These are phyloP conservation scores for Chytriomyces sp. DNA, from an alignment of 192 early-diverging fungal genomes.

Conservation along the genomic window DNA sequence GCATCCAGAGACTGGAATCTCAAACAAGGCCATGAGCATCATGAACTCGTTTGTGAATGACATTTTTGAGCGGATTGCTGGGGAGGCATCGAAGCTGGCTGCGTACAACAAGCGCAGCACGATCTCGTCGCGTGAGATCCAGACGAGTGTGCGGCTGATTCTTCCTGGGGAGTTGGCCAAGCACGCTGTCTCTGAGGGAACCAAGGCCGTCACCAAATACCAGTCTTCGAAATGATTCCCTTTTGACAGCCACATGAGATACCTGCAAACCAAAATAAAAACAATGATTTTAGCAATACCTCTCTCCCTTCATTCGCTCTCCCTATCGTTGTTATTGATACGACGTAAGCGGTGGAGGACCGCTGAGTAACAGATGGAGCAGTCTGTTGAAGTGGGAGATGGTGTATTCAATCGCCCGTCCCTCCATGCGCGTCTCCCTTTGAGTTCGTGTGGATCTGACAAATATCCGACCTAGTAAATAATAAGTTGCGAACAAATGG, in stretches of 20 bases:
- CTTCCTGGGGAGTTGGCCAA: slow-evolving; percentile 94
- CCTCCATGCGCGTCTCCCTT: no score
- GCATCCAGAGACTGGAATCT: slow-evolving; percentile 28
- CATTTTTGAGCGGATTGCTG: slow-evolving; percentile 24
- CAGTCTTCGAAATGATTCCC: slow-evolving; percentile 77
- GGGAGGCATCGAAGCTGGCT: slow-evolving; percentile 63
- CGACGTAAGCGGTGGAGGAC: no score
- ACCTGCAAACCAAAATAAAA: not conserved
- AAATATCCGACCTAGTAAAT: no score
- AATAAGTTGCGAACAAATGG: no score
- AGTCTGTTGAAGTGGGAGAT: no score
- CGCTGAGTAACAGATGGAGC: no score
- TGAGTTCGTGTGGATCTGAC: no score
- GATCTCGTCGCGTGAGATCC: slow-evolving; percentile 95
- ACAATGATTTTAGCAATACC: not conserved
- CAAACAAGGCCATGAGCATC: slow-evolving; percentile 98
- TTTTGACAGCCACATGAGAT: no score
- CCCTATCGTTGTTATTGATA: no score
- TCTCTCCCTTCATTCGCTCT: not conserved
- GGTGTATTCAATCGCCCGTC: no score
- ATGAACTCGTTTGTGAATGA: slow-evolving; percentile 83
- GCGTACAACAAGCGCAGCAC: slow-evolving; percentile 95
- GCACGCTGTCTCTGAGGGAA: slow-evolving; percentile 97
- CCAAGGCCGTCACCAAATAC: slow-evolving; percentile 98
- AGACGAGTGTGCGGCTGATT: slow-evolving; percentile 76